Conservation (phyloP, 1,139 yeast species). For the Citeromyces hawaiiensis region DNA sequence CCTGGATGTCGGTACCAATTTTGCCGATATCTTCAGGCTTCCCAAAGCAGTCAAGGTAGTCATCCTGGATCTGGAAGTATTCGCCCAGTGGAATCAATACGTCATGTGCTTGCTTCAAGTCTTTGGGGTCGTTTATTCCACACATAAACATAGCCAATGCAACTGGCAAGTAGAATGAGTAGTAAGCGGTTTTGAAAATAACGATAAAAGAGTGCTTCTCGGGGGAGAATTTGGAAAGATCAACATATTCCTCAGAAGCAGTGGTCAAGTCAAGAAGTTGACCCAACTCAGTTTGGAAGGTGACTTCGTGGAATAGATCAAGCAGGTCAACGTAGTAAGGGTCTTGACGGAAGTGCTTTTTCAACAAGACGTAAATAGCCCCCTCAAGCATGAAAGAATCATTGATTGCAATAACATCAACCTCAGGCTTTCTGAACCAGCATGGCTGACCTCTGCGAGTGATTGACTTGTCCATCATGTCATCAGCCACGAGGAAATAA, state of each 20-base stretch:
- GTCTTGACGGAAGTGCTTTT: constrained; percentile 77
- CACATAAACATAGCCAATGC: constrained; percentile 93
- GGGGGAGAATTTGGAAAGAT: constrained; percentile 74
- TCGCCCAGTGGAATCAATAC: constrained; percentile 92
- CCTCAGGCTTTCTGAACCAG: constrained; percentile 79
- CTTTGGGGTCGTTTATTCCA: constrained; percentile 57
- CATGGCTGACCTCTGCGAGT: constrained; percentile 99
- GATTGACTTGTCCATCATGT: constrained; percentile 95
- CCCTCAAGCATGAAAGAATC: constrained; percentile 97
- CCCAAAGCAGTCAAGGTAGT: constrained; percentile 92
- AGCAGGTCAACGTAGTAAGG: constrained; percentile 77
- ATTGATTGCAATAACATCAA: constrained; percentile 89
- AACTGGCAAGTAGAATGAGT: constrained; percentile 94
- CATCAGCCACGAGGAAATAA: constrained; percentile 94
- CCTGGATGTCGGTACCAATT: constrained; percentile 97
- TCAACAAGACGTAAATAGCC: constrained; percentile 79
- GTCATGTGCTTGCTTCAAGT: constrained; percentile 79
- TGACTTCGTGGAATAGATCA: constrained; percentile 87
- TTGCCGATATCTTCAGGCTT: constrained; percentile 96
- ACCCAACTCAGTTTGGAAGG: constrained; percentile 96
- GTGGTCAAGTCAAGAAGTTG: constrained; percentile 91
- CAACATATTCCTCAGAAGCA: constrained; percentile 93
- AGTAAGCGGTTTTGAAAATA: constrained; percentile 93
- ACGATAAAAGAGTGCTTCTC: constrained; percentile 92
- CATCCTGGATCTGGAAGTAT: constrained; percentile 98